Evolutionary conservation across 495 filamentous ascomycete genomes (phyloP), one percentile per base, ranked within the genome.

Genomic region (Recurvomyces mirabilis): DNA sequence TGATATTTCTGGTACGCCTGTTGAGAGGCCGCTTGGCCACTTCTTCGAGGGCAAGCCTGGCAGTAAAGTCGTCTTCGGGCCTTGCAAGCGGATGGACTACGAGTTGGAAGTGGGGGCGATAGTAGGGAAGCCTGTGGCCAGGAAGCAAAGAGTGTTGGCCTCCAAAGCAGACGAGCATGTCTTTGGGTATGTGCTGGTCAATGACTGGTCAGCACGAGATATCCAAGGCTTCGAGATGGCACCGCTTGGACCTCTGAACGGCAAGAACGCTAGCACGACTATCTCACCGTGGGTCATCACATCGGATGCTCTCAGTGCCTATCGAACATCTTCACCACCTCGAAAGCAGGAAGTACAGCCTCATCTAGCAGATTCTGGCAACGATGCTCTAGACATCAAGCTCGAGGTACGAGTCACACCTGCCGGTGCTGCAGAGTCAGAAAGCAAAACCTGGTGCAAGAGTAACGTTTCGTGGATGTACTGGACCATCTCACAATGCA

Each of bases 201-300:
- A 94, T 60, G 87, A 94, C 63, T 94, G 87, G 87, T 84, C 75
- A 51, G 87, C 86, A 10, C 68, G 87, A 18, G 87, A 94, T 58
- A 79, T 93, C 31, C 87, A 94, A 60, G 67, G 66, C 2, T 86
- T 82, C 78, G 87, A 94, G 63, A 87, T 87, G 54, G 42, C 29
- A 4, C 55, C 53, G 5, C 43, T 62, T 14, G 60, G 58, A 12
- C 58, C 58, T 3, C 50, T 60, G 53, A 62, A 58, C 22, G 46
- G 48, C 1, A 62, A 62, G 44, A 62, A 51, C 25, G 58, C 60
- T 28, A 45, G 31, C 18, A 62, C 60, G 5, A 52, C 54, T 9
- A 46, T 62, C 12, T 53, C 47, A 11, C 58, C 57, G 2, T 62
- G 60, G 60, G 47, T 62, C 19, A 45, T 62, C 9, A 46, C 47